phyloP scores from a whole-genome alignment of 2,329 filamentous ascomycete genomes.

The Diaporthe sp. region DNA sequence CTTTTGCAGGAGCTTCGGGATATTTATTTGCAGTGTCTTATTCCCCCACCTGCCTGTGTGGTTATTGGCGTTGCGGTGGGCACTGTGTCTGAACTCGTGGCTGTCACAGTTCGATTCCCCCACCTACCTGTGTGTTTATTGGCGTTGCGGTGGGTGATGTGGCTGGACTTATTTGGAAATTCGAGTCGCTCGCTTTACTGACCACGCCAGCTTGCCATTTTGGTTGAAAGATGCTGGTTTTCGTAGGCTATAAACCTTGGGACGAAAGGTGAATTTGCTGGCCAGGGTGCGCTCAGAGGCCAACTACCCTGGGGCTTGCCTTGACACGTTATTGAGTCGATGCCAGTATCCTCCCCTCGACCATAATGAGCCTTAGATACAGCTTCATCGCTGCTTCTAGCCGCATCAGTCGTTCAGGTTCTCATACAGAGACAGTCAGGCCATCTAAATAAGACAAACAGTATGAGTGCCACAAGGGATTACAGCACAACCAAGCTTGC shows the following conservation, averaged over 20 bases:
- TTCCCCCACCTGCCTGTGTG: conserved; percentile 5
- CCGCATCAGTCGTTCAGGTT: neutral
- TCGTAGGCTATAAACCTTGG: neutral
- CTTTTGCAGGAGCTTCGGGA: conserved; percentile 5
- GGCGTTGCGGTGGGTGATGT: conserved; percentile 9
- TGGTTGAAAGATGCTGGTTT: neutral
- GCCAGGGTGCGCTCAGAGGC: neutral
- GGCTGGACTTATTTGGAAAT: neutral
- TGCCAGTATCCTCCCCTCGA: neutral
- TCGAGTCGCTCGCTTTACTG: conserved; percentile 7
- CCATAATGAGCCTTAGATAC: neutral
- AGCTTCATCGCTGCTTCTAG: no score
- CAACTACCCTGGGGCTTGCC: neutral
- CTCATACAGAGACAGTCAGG: no score
- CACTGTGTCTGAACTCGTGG: conserved; percentile 2
- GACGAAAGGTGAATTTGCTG: neutral
- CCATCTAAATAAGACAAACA: neutral
- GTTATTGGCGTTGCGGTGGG: conserved; percentile 16
- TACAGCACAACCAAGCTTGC: neutral
- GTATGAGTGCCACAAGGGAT: neutral
- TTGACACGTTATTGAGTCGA: neutral
- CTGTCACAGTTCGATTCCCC: no score
- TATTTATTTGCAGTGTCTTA: conserved; percentile 17
- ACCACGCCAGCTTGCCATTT: neutral
- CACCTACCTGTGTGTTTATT: conserved; percentile 18